A percentile compares a stretch with the other conserved stretches of the same genome.
Conservation (phyloP, 2,329 filamentous ascomycete genomes). For the Colletotrichum camelliae region DNA sequence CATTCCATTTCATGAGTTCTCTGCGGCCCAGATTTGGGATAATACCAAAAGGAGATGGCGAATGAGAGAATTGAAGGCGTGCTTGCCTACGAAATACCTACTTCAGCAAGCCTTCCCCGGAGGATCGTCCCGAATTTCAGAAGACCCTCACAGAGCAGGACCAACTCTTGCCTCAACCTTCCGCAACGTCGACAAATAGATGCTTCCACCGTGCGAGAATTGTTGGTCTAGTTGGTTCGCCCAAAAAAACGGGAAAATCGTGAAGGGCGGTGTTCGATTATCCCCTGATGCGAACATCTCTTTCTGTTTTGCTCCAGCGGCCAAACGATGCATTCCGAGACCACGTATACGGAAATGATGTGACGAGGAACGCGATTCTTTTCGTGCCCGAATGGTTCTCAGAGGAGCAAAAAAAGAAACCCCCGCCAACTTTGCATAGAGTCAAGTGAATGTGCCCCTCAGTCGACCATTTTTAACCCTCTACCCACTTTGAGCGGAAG, state of each 20-base stretch:
- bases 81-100: too few relatives aligned
- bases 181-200: background rate
- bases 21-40: background rate
- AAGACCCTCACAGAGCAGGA: background rate
- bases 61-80: background rate
- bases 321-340: background rate
- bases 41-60: accelerated
- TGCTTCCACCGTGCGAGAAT: background rate
- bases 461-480: background rate
- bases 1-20: background rate
- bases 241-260: background rate
- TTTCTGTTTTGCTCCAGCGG: background rate
- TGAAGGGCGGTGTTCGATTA: background rate
- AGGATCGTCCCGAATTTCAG: background rate
- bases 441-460: background rate
- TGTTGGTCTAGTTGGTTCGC: background rate
- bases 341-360: accelerated
- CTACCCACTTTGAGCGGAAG: background rate
- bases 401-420: background rate
- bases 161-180: background rate
- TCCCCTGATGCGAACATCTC: background rate
- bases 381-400: accelerated
- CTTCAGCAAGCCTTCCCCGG: background rate
- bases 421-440: background rate
- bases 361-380: accelerated